These are phyloP conservation scores for Chrysanthemum makinoi DNA, from an alignment of 129 eudicot species.

Conservation along the genomic window DNA sequence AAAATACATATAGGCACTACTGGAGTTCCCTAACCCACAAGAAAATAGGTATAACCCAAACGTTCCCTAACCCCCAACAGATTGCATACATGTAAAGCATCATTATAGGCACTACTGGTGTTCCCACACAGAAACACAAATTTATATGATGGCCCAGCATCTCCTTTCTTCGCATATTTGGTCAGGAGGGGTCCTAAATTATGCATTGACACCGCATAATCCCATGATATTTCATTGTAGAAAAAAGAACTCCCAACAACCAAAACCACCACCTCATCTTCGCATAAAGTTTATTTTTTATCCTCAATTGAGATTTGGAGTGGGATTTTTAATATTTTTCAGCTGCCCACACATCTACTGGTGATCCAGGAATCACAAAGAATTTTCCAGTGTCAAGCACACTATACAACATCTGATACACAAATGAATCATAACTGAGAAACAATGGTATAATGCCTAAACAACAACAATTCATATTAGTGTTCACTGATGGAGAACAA, in stretches of 20 bases:
- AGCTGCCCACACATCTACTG: conserved; percentile 91
- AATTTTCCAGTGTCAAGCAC: conserved; percentile 97
- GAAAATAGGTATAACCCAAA: no score
- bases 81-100: conserved; percentile 73
- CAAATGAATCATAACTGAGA: conserved; percentile 41
- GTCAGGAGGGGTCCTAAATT: conserved; percentile 73
- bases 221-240: conserved; percentile 84
- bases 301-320: conserved; percentile 58
- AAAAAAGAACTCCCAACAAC: conserved; percentile 89
- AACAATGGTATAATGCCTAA: conserved; percentile 26
- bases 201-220: conserved; percentile 88
- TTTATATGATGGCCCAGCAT: conserved; percentile 43
- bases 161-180: conserved; percentile 61
- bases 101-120: conserved; percentile 66
- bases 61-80: no score
- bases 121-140: conserved; percentile 81
- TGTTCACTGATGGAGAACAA: conserved; percentile 14
- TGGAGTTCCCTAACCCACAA: no score
- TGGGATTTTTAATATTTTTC: conserved; percentile 69
- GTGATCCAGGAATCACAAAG: conserved; percentile 99
- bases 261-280: conserved; percentile 77
- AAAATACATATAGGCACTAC: no score
- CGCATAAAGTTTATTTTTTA: conserved; percentile 43
- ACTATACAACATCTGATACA: conserved; percentile 93
- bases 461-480: conserved; percentile 11